Percentiles rank a stretch among this genome's conserved stretches.
Evolutionary conservation across 2,329 filamentous ascomycete species (phyloP).

Genomic region (Fusarium torulosum): DNA sequence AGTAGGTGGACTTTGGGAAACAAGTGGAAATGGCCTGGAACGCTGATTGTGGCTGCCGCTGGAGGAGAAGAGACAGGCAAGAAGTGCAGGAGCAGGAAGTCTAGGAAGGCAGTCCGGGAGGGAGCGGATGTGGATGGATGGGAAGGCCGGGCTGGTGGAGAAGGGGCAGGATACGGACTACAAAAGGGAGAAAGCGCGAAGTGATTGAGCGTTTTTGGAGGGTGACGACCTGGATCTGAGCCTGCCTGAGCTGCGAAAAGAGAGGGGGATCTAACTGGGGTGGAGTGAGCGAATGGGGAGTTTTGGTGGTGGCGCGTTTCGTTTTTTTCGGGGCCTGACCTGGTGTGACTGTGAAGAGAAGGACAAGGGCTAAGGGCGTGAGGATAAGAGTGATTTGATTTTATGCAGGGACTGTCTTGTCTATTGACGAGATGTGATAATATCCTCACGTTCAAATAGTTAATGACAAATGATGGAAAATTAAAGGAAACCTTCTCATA

Average conservation of each 20-base stretch:
- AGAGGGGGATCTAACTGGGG: constrained; percentile 8
- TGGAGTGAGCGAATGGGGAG: constrained; percentile 27
- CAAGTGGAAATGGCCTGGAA: constrained; percentile 36
- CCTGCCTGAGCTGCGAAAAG: constrained; percentile 3
- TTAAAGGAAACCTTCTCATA: neutral
- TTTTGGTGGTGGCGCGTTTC: constrained; percentile 38
- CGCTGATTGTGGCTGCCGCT: constrained; percentile 34
- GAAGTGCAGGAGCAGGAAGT: constrained; percentile 18
- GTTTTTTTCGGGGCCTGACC: constrained; percentile 4
- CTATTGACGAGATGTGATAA: neutral
- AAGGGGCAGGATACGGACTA: constrained; percentile 32
- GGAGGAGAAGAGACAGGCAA: constrained; percentile 10
- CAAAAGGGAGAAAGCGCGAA: constrained; percentile 34
- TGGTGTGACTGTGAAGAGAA: constrained; percentile 9
- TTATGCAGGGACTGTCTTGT: constrained; percentile 29
- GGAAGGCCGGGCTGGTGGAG: constrained; percentile 25
- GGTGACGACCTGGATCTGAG: constrained; percentile 12
- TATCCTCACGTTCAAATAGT: neutral
- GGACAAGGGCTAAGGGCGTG: constrained; percentile 13
- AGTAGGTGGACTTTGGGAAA: constrained; percentile 37
- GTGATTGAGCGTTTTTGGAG: constrained; percentile 32
- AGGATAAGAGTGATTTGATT: constrained; percentile 16
- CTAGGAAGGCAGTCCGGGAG: constrained; percentile 4
- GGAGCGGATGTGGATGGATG: constrained; percentile 27
- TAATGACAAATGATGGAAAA: neutral